phyloP scores from a whole-genome alignment of 164 flowering plant species.

The Vitis rotundifolia region DNA sequence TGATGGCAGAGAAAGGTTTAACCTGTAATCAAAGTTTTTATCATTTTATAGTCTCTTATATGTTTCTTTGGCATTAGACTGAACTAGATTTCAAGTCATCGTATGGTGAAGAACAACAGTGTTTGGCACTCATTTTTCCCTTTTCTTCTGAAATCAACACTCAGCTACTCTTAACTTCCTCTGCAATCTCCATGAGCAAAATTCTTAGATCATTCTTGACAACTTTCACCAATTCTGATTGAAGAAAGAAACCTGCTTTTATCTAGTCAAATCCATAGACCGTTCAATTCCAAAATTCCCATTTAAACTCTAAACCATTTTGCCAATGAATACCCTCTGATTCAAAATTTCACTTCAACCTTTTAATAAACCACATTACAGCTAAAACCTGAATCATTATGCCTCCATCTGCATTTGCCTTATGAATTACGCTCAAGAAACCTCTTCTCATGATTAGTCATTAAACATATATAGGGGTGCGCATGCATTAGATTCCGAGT shows the following conservation, averaged over 20 bases:
- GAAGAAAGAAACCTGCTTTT: too few relatives aligned
- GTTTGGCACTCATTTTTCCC: too few relatives aligned
- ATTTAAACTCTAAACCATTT: neutral
- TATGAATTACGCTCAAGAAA: neutral
- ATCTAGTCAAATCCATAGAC: too few relatives aligned
- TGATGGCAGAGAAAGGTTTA: constrained; percentile 4
- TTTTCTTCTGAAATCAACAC: neutral
- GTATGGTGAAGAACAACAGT: neutral
- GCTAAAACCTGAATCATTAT: neutral
- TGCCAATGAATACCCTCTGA: too few relatives aligned
- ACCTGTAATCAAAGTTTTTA: constrained; percentile 15
- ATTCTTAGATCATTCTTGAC: too few relatives aligned
- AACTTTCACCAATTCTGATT: too few relatives aligned
- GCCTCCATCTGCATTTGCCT: neutral
- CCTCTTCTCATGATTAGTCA: neutral
- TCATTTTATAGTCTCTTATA: constrained; percentile 4
- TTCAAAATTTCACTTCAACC: too few relatives aligned
- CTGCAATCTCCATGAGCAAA: neutral
- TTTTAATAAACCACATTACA: too few relatives aligned
- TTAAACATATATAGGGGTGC: neutral
- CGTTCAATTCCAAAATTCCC: too few relatives aligned
- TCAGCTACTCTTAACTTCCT: neutral
- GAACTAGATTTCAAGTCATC: neutral
- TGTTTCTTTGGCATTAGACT: constrained; percentile 1
- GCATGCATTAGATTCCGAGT: neutral